Conservation (phyloP, 495 filamentous ascomycete genomes). For the Xanthoparmelia taractica region DNA sequence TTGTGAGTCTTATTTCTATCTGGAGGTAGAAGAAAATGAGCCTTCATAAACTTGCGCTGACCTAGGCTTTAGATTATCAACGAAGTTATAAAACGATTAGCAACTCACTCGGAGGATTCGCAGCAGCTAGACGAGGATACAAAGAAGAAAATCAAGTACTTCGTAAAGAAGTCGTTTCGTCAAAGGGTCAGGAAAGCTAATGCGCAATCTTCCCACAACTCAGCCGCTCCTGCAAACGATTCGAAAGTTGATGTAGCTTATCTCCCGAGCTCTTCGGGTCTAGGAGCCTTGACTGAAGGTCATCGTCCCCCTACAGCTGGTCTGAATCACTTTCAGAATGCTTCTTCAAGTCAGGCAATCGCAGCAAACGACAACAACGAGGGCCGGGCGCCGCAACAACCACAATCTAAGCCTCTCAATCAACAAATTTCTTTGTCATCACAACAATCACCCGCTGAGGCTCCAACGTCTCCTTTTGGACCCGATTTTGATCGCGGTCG, state of each 20-base stretch:
- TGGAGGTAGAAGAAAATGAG: neutral
- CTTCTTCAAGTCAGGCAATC: neutral
- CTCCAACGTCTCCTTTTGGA: constrained; percentile 1
- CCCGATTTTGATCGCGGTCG: constrained; percentile 21
- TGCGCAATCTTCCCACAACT: neutral
- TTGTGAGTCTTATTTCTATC: neutral
- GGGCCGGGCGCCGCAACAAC: neutral
- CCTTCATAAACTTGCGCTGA: neutral
- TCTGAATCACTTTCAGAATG: neutral
- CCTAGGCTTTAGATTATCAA: neutral
- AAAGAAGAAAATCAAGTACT: constrained; percentile 10
- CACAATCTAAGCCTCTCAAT: neutral
- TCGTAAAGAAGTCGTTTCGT: constrained; percentile 7
- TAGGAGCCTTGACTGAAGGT: neutral
- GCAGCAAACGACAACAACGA: neutral
- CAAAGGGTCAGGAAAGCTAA: neutral
- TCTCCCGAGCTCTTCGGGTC: neutral
- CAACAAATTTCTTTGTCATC: neutral
- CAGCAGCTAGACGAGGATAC: neutral
- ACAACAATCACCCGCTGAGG: neutral
- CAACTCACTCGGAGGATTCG: neutral
- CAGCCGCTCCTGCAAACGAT: neutral
- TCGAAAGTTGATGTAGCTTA: neutral
- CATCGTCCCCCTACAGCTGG: neutral
- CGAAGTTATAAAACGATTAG: neutral